Base-by-base conservation (phyloP, 2,329 filamentous ascomycete genomes). In the Claviceps fusiformis region DNA sequence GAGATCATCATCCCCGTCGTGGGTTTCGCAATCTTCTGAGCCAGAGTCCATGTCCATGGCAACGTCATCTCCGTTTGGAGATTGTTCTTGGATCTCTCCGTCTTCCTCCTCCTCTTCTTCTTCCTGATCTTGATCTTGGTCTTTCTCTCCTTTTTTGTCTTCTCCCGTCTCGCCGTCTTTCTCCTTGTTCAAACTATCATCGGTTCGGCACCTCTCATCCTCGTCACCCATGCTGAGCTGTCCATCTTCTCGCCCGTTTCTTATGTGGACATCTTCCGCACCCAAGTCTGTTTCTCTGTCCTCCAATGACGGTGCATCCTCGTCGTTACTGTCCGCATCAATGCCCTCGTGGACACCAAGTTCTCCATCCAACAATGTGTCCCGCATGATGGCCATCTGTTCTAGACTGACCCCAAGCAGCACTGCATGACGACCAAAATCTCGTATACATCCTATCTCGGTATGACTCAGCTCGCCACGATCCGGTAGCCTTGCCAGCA, bases 401-500 rank as follows among this genome's bases (percentile, higher is more conserved):
- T 73, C 73, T 24, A 81, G 66, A 52, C 77, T 79, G 13, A 75
- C 70, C 61, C 79, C 75, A 55, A 86, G 67, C 60, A 82, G 65
- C 24, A 85, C 81, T 0, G 89, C 89, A 59, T 83, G 79, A 68
- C 89, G 89, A 0, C 87, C 90, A 39, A 97, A 68, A 56, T 93
- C 88, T 52, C 92, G 78, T 33, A 96, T 73, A 63, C 83, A 81
- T 5, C 83, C 85, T 37, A 95, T 80, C 63, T 93, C 86, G 47
- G 82, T 79, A 59, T 88, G 86, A 58, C 82, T 81, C 66, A 96
- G 73, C 67, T 87, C 83, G 1, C 89, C 89, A 10, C 81, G 73
- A 41, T 88, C 86, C 0, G 87, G 84, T 56, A 92, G 76, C 56
- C 83, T 79, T 3, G 87, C 89, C 48, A 96, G 73, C 56, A 95